Evolutionary conservation across 176 grass and related monocot genomes (phyloP), one percentile per base, ranked within the genome.

Genomic region (Aegilops longissima): DNA sequence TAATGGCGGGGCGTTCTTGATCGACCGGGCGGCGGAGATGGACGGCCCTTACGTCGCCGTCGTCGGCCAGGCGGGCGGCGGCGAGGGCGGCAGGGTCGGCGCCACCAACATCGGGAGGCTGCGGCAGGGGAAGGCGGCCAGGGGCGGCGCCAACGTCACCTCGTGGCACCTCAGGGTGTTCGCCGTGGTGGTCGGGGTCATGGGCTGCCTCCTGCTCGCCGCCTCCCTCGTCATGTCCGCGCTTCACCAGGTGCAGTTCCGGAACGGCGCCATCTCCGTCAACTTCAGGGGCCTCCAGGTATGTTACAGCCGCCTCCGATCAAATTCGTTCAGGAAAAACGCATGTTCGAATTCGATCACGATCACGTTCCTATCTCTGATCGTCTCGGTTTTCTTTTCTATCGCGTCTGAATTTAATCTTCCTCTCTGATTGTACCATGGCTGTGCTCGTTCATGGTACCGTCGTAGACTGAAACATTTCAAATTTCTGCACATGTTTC

Each of bases 211-310:
- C 83, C 84, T 98, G 65, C 61, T 98, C 10, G 75, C 89, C 59
- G 90, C 95, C 70, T 98, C 97, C 61, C 73, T 98, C 79, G 83
- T 89, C 85, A 84, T 98, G 89, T 88, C 92, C 80, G 85, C 91
- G 54, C 84, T 95, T 29, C 97, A 96, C 59, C 91, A 92, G 76
- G 76, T 96, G 38, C 86, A 88, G 56, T 94, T 92, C 80, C 73
- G 63, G 47, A 78, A 84, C 78, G 77, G 61, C 66, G 70, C 84
- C 56, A 78, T 86, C 62, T 80, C 76, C 24, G 79, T 79, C 23
- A 82, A 68, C 86, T 90, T 88, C 20, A 90, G 47, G 54, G 90
- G 58, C 13, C 66, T 91, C 13, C 93, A 94, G 93, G 93, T 98
- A 88, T 9, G 4, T 16, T 14, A 16, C 27, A 31, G 7, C 23